Conservation (phyloP, 208 protist genomes). For the Polymyxa betae region DNA sequence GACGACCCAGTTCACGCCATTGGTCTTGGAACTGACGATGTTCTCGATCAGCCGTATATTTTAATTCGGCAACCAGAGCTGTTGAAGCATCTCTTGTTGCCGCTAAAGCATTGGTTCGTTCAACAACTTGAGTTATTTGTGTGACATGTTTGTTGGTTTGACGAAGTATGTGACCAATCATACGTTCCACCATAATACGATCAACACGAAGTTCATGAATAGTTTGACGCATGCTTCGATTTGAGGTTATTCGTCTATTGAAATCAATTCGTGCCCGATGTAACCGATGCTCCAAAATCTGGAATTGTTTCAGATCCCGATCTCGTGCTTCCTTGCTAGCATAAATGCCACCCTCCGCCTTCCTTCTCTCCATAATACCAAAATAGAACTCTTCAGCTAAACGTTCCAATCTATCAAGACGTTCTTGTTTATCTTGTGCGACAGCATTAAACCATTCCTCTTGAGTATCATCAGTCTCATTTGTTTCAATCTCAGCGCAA, state of each 20-base stretch:
- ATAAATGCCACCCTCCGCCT: neutral
- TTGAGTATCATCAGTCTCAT: neutral
- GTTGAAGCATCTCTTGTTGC: neutral
- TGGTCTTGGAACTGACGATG: neutral
- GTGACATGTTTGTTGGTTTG: neutral
- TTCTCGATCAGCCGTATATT: neutral
- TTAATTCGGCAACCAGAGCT: neutral
- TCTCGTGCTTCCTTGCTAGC: neutral
- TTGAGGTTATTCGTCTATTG: neutral
- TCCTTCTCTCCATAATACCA: neutral
- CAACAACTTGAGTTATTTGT: neutral
- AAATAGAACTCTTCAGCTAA: slow-evolving; percentile 5
- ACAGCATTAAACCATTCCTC: neutral
- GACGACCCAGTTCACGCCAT: neutral
- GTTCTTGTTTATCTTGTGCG: neutral
- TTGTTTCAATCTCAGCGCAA: neutral
- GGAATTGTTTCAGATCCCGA: neutral
- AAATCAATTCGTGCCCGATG: neutral
- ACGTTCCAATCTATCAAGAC: neutral
- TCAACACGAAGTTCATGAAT: neutral
- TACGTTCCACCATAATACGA: neutral
- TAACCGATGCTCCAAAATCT: neutral
- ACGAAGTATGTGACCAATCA: neutral
- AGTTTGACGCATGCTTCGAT: neutral
- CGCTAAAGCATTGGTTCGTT: neutral